Evolutionary conservation across 2,329 filamentous ascomycete species (phyloP).

Genomic region (Cryphonectria japonica): DNA sequence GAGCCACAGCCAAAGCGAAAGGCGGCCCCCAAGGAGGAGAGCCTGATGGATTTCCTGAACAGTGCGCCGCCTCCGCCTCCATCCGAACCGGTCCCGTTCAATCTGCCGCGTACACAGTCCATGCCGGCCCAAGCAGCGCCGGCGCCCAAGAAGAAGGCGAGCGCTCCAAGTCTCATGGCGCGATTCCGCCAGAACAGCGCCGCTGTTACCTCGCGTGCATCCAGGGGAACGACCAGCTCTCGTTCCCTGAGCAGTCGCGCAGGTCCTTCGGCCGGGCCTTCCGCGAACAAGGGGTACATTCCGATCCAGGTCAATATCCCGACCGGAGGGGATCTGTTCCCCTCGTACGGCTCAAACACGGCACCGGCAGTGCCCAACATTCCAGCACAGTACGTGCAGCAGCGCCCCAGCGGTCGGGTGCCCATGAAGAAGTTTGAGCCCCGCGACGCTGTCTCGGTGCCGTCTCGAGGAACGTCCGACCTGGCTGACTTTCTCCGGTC

Average conservation of each 20-base stretch:
- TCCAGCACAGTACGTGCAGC: slow-evolving; percentile 20
- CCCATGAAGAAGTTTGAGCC: slow-evolving; percentile 64
- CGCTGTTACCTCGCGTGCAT: slow-evolving; percentile 32
- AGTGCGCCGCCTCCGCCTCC: slow-evolving; percentile 69
- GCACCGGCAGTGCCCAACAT: slow-evolving; percentile 31
- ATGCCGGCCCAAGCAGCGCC: slow-evolving; percentile 39
- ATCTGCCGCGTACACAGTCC: slow-evolving; percentile 39
- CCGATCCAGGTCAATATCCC: slow-evolving; percentile 59
- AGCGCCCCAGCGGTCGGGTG: slow-evolving; percentile 41
- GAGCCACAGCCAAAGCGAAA: slow-evolving; percentile 50
- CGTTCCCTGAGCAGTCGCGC: slow-evolving; percentile 44
- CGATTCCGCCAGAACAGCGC: slow-evolving; percentile 53
- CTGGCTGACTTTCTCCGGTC: slow-evolving; percentile 75
- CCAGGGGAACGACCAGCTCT: slow-evolving; percentile 35
- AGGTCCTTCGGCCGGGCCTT: slow-evolving; percentile 7
- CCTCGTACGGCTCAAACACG: slow-evolving; percentile 38
- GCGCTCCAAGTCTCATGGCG: slow-evolving; percentile 64
- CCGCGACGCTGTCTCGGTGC: slow-evolving; percentile 51
- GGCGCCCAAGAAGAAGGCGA: slow-evolving; percentile 63
- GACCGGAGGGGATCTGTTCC: slow-evolving; percentile 46
- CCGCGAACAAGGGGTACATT: slow-evolving; percentile 46
- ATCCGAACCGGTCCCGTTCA: slow-evolving; percentile 43
- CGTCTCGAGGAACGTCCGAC: slow-evolving; percentile 61
- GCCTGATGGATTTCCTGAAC: slow-evolving; percentile 72
- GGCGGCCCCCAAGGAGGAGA: slow-evolving; percentile 63